Evolutionary conservation across 2,329 filamentous ascomycete species (phyloP), one percentile per base, ranked within the genome.

Genomic region (Aspergillus fructus): DNA sequence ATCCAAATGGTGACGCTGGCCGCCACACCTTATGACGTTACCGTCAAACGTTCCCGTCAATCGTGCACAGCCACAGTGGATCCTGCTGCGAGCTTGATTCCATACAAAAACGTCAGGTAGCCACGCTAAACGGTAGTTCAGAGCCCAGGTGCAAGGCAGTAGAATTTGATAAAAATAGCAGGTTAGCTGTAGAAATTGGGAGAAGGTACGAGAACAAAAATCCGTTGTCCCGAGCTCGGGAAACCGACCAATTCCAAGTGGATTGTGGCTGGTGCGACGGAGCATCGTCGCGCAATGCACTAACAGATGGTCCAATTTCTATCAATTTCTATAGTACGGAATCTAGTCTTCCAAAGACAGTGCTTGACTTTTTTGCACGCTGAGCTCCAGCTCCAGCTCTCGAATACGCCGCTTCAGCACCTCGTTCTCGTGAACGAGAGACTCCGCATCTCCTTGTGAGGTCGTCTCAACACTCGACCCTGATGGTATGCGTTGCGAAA

Each of bases 361-460:
- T 37, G 65, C 65, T 40, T 70, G 71, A 55, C 69, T 66, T 33
- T 68, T 71, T 60, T 69, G 74, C 42, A 77, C 49, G 27, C 53
- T 68, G 17, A 67, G 65, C 60, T 81, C 78, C 45, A 80, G 63
- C 40, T 81, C 79, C 45, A 81, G 64, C 34, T 80, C 78, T 41
- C 73, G 72, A 9, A 81, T 73, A 9, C 76, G 75, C 27, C 71
- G 71, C 48, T 77, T 73, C 40, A 81, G 67, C 30, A 68, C 64
- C 55, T 81, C 79, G 51, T 81, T 81, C 62, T 81, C 79, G 11
- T 72, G 69, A 60, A 74, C 77, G 34, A 78, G 70, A 2, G 69
- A 65, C 47, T 80, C 78, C 23, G 80, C 59, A 54, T 81, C 78
- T 34, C 71, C 70, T 21, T 73, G 71, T 40, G 73, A 65, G 2